These are phyloP conservation scores for Pichia sp. DNA, from an alignment of 1,139 yeast species.

Conservation along the genomic window DNA sequence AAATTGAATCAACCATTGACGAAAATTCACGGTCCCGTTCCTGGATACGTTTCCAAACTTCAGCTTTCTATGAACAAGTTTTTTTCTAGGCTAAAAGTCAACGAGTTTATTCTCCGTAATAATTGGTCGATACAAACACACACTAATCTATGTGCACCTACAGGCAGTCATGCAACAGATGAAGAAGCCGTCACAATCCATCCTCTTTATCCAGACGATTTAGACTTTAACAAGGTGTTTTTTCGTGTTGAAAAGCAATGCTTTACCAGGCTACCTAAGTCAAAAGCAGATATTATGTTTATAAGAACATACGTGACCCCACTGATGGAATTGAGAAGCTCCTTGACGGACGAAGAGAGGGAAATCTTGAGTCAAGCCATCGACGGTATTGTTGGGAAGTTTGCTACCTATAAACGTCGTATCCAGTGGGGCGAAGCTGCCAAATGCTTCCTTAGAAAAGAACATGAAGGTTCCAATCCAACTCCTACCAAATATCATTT, in stretches of 20 bases:
- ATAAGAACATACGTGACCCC: slow-evolving; percentile 63
- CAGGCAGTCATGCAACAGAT: slow-evolving; percentile 22
- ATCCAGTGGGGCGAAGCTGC: slow-evolving; percentile 24
- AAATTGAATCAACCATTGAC: slow-evolving; percentile 49
- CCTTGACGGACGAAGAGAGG: slow-evolving; percentile 34
- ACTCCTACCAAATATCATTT: slow-evolving; percentile 15
- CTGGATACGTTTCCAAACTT: slow-evolving; percentile 46
- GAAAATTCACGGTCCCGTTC: slow-evolving; percentile 53
- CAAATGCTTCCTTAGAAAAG: slow-evolving; percentile 20
- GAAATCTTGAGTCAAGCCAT: slow-evolving; percentile 44
- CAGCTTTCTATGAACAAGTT: slow-evolving; percentile 55
- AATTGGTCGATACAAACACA: slow-evolving; percentile 62
- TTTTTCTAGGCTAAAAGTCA: slow-evolving; percentile 40
- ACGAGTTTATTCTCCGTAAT: slow-evolving; percentile 48
- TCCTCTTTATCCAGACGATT: slow-evolving; percentile 29
- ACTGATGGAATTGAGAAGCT: slow-evolving; percentile 36
- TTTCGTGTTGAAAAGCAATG: slow-evolving; percentile 57
- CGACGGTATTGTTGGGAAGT: slow-evolving; percentile 20
- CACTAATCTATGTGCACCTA: slow-evolving; percentile 39
- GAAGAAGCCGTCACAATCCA: slow-evolving; percentile 24
- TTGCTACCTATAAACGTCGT: slow-evolving; percentile 22
- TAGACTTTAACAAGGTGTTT: slow-evolving; percentile 50
- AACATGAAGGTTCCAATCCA: slow-evolving; percentile 19
- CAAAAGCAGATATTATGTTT: slow-evolving; percentile 48
- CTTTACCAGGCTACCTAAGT: slow-evolving; percentile 48